These are phyloP conservation scores for Gracilaria caudata DNA, from an alignment of 23 red algal genomes.

Conservation along the genomic window DNA sequence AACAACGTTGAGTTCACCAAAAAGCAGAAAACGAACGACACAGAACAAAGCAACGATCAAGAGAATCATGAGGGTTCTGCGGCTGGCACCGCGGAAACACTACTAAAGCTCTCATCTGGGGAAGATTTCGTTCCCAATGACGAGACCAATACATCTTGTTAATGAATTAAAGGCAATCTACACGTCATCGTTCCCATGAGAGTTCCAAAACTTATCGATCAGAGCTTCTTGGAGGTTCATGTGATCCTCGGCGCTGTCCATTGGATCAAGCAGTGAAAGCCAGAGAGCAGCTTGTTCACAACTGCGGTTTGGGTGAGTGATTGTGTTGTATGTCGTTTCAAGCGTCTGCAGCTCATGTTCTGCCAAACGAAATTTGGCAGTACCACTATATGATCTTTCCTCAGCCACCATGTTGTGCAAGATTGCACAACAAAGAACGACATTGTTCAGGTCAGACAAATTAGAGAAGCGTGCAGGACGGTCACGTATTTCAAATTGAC, in stretches of 20 bases:
- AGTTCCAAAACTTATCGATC: slow-evolving; percentile 10
- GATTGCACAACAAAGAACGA: neutral
- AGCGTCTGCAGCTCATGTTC: neutral
- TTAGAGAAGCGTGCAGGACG: neutral
- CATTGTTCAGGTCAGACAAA: neutral
- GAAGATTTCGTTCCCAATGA: neutral
- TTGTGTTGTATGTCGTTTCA: neutral
- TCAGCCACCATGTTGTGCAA: slow-evolving; percentile 41
- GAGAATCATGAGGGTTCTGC: too few relatives aligned
- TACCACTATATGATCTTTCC: neutral
- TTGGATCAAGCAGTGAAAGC: neutral
- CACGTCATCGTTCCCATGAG: too few relatives aligned
- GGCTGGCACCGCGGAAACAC: too few relatives aligned
- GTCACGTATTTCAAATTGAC: slow-evolving; percentile 17
- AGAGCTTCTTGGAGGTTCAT: slow-evolving; percentile 8
- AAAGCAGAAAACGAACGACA: too few relatives aligned
- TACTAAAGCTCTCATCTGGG: too few relatives aligned
- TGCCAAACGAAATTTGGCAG: neutral
- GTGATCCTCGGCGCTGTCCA: neutral
- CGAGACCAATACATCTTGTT: too few relatives aligned
- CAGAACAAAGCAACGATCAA: too few relatives aligned
- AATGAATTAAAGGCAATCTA: too few relatives aligned
- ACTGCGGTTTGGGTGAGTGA: neutral
- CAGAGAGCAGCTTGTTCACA: slow-evolving; percentile 20
- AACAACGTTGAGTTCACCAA: too few relatives aligned